phyloP scores from a whole-genome alignment of 2,329 filamentous ascomycete species.

The Fusarium sp. region DNA sequence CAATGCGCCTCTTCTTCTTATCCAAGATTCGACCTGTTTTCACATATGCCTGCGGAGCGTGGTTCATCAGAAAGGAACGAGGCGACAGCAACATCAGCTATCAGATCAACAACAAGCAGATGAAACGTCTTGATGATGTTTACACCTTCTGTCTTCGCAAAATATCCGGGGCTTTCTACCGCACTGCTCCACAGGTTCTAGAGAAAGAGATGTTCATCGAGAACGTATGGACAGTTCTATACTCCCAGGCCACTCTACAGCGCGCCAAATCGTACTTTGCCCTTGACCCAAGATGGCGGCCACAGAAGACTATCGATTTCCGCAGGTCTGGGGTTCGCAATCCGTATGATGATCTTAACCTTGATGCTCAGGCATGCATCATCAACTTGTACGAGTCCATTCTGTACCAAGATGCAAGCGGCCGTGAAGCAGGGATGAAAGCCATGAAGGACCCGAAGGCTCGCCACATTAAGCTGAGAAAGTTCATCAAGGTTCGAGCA shows the following conservation, averaged over 20 bases:
- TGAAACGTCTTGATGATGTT: not conserved
- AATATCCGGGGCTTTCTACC: constrained; percentile 3
- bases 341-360: not conserved
- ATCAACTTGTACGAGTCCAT: not conserved
- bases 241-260: not conserved
- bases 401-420: fast-evolving
- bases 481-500: not conserved
- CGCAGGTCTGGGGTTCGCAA: not conserved
- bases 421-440: not conserved
- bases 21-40: constrained; percentile 13
- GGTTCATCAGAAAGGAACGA: constrained; percentile 6
- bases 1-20: constrained; percentile 21
- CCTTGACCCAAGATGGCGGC: not conserved
- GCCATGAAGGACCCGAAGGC: not conserved
- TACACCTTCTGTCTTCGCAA: constrained; percentile 3
- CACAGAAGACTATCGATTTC: not conserved
- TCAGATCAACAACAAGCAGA: not conserved
- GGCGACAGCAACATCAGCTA: not conserved
- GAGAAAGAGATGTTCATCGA: constrained; percentile 20
- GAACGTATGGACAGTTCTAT: not conserved
- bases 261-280: not conserved
- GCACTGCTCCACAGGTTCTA: not conserved
- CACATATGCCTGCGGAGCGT: constrained; percentile 16
- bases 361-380: not conserved
- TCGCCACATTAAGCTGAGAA: not conserved